Conservation (phyloP, 75 land plant genomes). For the Azolla pinnata region DNA sequence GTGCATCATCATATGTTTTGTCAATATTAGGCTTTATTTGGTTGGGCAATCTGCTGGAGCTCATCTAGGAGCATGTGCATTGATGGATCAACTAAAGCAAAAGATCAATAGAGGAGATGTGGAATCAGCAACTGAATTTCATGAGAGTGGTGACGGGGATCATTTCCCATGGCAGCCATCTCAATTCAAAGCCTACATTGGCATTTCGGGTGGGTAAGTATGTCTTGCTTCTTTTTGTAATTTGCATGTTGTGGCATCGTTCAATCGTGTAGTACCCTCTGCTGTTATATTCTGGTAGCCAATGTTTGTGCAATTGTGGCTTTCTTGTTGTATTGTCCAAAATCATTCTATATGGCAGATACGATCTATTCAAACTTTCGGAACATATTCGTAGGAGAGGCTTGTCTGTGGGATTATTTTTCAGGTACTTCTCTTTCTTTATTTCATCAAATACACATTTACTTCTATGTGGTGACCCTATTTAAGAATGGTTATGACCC, state of each 20-base stretch:
- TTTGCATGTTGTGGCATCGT: background rate
- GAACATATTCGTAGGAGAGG: constrained; percentile 29
- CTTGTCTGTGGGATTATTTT: no score
- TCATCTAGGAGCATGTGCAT: constrained; percentile 82
- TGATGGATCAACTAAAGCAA: constrained; percentile 66
- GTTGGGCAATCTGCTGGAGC: constrained; percentile 99
- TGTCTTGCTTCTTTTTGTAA: background rate
- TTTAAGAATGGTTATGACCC: constrained; percentile 4
- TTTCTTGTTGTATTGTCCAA: no score
- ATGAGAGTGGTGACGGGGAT: background rate
- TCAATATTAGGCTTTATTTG: constrained; percentile 47
- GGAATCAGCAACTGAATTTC: background rate
- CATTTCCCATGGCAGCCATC: constrained; percentile 61
- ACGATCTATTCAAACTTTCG: constrained; percentile 21
- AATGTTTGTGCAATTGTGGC: no score
- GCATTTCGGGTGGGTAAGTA: constrained; percentile 86
- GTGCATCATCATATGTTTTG: background rate
- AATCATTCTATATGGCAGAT: constrained; percentile 28
- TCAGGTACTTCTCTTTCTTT: background rate
- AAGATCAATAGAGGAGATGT: constrained; percentile 34
- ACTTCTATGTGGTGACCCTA: no score
- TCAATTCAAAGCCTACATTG: constrained; percentile 80
- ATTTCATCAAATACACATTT: background rate
- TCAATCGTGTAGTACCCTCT: no score
- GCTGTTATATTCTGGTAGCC: no score